Evolutionary conservation across 345 rosid species (phyloP).

Genomic region (Cochlearia excelsa): DNA sequence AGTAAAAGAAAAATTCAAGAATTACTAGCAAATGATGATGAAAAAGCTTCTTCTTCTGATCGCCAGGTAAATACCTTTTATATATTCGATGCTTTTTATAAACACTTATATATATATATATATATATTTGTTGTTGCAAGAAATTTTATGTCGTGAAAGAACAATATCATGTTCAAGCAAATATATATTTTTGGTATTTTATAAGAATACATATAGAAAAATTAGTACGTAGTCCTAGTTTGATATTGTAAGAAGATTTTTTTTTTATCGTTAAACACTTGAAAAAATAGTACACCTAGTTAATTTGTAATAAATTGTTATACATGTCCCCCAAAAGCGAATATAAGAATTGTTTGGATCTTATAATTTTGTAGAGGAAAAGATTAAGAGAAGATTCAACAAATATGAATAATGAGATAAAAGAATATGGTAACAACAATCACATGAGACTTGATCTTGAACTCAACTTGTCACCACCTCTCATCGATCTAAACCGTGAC

Average conservation of each 20-base stretch:
- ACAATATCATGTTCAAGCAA: neutral
- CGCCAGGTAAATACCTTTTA: conserved; percentile 41
- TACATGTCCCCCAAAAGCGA: too few species aligned
- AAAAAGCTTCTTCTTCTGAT: conserved; percentile 52
- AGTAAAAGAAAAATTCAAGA: conserved; percentile 60
- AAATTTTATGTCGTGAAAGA: too few species aligned
- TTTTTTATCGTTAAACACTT: too few species aligned
- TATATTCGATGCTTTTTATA: too few species aligned
- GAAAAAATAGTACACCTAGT: too few species aligned
- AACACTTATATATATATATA: too few species aligned
- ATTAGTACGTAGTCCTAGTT: neutral
- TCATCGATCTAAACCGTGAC: conserved; percentile 22
- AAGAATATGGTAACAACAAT: conserved; percentile 24
- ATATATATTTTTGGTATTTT: neutral
- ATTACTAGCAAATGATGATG: conserved; percentile 30
- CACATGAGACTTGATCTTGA: conserved; percentile 63
- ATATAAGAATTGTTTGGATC: neutral
- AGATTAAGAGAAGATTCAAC: conserved; percentile 50
- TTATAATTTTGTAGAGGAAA: conserved; percentile 35
- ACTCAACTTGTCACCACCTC: conserved; percentile 60
- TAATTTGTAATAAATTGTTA: too few species aligned
- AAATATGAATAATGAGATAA: conserved; percentile 35
- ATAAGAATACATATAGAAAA: neutral
- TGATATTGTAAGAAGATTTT: too few species aligned
- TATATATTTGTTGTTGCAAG: too few species aligned